Evolutionary conservation across 768 basidiomycete genomes (phyloP).

Genomic region (Boletus sensibilis): DNA sequence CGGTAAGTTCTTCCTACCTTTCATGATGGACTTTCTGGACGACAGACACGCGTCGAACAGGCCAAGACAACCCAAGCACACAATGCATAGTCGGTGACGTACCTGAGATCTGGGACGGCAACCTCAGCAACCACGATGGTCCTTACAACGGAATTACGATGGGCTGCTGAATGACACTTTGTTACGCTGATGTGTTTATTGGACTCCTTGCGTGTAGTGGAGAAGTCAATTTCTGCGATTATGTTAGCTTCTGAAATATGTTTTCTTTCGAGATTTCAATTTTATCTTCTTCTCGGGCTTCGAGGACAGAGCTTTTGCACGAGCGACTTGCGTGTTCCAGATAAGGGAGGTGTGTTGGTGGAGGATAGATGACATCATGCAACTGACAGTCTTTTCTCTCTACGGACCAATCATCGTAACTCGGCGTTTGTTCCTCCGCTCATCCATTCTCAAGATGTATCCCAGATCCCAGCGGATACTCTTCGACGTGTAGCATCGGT

Average conservation of each 20-base stretch:
- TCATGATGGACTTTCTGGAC: not conserved
- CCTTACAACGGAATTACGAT: constrained; percentile 33
- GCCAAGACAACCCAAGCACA: constrained; percentile 57
- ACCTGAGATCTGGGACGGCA: constrained; percentile 44
- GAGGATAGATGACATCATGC: not conserved
- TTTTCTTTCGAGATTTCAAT: not conserved
- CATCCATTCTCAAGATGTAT: not conserved
- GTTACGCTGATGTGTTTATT: not conserved
- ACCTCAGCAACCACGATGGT: constrained; percentile 46
- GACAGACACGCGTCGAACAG: constrained; percentile 3
- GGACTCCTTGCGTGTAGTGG: not conserved
- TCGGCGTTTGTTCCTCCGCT: not conserved
- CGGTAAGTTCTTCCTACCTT: constrained; percentile 28
- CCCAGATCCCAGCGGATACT: not conserved
- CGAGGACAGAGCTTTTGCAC: not conserved
- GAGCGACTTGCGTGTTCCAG: not conserved
- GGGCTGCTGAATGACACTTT: constrained; percentile 19
- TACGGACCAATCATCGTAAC: not conserved
- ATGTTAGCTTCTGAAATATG: not conserved
- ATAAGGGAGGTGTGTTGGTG: not conserved
- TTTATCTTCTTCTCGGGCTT: not conserved
- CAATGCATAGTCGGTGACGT: constrained; percentile 26
- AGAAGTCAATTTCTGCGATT: not conserved
- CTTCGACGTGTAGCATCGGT: not conserved
- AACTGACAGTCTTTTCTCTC: not conserved